phyloP scores from a whole-genome alignment of 2,329 filamentous ascomycete species.

The Ceratocystis albifundus region DNA sequence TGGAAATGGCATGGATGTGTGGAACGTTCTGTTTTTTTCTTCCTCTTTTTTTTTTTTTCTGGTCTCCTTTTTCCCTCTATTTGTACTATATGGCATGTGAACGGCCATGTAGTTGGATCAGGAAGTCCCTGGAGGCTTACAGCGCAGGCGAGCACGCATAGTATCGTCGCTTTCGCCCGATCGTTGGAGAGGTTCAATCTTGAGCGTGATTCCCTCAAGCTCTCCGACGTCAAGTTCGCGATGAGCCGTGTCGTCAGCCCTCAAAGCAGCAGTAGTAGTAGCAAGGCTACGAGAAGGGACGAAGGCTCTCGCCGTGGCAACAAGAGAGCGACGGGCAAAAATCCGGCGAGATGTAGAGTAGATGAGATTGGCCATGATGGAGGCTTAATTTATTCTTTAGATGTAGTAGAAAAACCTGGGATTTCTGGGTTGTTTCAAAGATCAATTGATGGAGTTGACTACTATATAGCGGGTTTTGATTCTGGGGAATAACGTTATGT shows the following conservation, averaged over 20 bases:
- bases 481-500: background rate
- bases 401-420: too few species aligned
- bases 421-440: background rate
- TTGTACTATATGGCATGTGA: too few species aligned
- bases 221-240: slow-evolving; percentile 69
- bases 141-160: slow-evolving; percentile 72
- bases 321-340: slow-evolving; percentile 23
- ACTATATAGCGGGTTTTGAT: background rate
- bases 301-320: slow-evolving; percentile 20
- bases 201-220: slow-evolving; percentile 75
- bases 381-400: background rate
- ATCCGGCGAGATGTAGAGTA: slow-evolving; percentile 23
- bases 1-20: background rate
- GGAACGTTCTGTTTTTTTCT: too few species aligned
- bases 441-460: background rate
- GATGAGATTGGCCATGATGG: slow-evolving; percentile 14
- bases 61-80: too few species aligned
- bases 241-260: slow-evolving; percentile 27
- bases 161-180: slow-evolving; percentile 74
- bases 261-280: slow-evolving; percentile 25
- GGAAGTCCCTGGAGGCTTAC: slow-evolving; percentile 35
- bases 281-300: slow-evolving; percentile 25
- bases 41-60: too few species aligned
- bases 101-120: background rate
- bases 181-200: slow-evolving; percentile 77